Percentiles rank a stretch among this genome's conserved stretches.
Evolutionary conservation across 495 filamentous ascomycete species (phyloP).

Genomic region (Aspergillus panamensis): DNA sequence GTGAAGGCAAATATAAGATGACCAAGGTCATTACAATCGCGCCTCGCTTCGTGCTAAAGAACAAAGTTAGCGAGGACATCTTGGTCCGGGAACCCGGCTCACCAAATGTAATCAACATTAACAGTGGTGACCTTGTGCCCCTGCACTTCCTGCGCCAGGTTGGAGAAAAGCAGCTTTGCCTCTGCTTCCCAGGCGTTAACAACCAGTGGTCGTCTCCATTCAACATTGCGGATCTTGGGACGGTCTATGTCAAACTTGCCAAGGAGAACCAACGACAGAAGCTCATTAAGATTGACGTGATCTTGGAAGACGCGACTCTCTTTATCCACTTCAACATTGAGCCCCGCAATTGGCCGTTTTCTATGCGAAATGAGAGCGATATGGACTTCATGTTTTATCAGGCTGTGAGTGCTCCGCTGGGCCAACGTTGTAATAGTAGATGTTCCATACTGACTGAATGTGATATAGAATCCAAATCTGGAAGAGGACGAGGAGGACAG

Average conservation of each 20-base stretch:
- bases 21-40: slow-evolving; percentile 92
- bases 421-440: neutral
- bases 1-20: slow-evolving; percentile 95
- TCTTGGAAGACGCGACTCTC: slow-evolving; percentile 87
- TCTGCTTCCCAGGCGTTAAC: slow-evolving; percentile 92
- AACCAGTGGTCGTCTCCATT: slow-evolving; percentile 98
- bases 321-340: slow-evolving; percentile 90
- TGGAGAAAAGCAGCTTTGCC: slow-evolving; percentile 78
- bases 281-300: slow-evolving; percentile 80
- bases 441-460: slow-evolving; percentile 1
- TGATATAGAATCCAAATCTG: slow-evolving; percentile 54
- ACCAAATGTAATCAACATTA: slow-evolving; percentile 71
- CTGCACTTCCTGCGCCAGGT: slow-evolving; percentile 80
- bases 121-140: slow-evolving; percentile 71
- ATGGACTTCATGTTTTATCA: slow-evolving; percentile 95
- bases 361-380: slow-evolving; percentile 96
- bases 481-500: slow-evolving; percentile 82
- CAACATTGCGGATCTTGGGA: slow-evolving; percentile 91
- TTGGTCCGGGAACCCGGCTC: slow-evolving; percentile 87
- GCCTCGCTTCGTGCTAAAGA: slow-evolving; percentile 91
- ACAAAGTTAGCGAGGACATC: slow-evolving; percentile 82
- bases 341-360: slow-evolving; percentile 94
- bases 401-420: slow-evolving; percentile 36
- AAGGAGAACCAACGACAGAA: slow-evolving; percentile 84
- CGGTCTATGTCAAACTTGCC: slow-evolving; percentile 87